A percentile compares a stretch with the other conserved stretches of the same genome.
phyloP scores from a whole-genome alignment of 768 basidiomycete genomes.

The Grammothele lineata region DNA sequence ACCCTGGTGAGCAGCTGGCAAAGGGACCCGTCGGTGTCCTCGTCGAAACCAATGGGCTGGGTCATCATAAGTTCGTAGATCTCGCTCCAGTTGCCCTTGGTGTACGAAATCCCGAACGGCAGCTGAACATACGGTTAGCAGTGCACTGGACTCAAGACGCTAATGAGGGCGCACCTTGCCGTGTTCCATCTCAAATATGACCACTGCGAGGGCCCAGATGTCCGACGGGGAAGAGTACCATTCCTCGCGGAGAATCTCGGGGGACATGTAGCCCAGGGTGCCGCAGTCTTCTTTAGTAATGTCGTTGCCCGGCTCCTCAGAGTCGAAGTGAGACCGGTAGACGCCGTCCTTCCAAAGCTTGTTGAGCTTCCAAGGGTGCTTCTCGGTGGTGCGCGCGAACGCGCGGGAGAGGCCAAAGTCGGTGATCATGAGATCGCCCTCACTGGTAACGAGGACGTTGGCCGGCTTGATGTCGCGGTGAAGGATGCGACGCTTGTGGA shows the following conservation, averaged over 20 bases:
- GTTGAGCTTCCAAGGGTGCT: constrained; percentile 1
- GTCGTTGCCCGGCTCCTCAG: constrained; percentile 1
- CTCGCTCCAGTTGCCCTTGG: background rate
- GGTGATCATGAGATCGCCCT: constrained; percentile 16
- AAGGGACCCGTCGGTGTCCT: background rate
- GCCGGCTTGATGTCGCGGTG: constrained; percentile 27
- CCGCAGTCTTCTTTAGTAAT: constrained; percentile 18
- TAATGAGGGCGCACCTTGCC: constrained; percentile 11
- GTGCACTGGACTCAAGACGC: background rate
- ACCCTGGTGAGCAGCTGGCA: constrained; percentile 5
- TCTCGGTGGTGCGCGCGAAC: constrained; percentile 17
- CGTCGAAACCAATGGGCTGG: background rate
- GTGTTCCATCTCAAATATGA: constrained; percentile 23
- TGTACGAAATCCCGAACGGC: constrained; percentile 1
- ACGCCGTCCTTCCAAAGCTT: constrained; percentile 4
- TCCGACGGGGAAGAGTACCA: constrained; percentile 39
- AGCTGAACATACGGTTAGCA: background rate
- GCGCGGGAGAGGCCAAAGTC: constrained; percentile 19
- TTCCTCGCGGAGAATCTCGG: constrained; percentile 36
- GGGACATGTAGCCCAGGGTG: constrained; percentile 43
- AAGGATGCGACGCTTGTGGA: constrained; percentile 18
- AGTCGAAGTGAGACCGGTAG: background rate
- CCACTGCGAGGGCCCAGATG: constrained; percentile 41
- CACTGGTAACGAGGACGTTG: constrained; percentile 18
- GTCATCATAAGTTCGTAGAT: background rate